Percentiles rank a stretch among this genome's conserved stretches.
Evolutionary conservation across 176 grass and related monocot species (phyloP).

Genomic region (Avena insularis): DNA sequence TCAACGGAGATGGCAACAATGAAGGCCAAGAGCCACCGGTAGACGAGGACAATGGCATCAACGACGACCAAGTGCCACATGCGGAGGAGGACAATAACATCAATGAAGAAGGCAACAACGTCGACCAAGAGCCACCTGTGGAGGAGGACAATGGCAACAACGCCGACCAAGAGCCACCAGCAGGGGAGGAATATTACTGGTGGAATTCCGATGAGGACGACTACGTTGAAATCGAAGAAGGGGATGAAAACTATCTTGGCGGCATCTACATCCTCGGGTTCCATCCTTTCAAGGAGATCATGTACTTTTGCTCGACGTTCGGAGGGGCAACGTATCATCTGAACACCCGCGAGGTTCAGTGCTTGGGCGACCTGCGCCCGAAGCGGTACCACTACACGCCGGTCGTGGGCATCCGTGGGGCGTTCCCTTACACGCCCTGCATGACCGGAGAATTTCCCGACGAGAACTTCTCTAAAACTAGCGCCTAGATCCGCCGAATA

Average conservation of each 20-base stretch:
- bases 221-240: neutral
- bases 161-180: neutral
- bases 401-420: neutral
- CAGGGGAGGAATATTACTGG: neutral
- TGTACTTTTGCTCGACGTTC: neutral
- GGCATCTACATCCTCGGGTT: neutral
- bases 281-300: slow-evolving; percentile 21
- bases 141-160: neutral
- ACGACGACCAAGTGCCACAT: neutral
- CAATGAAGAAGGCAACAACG: neutral
- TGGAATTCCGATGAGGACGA: neutral
- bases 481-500: neutral
- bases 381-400: neutral
- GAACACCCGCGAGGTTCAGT: neutral
- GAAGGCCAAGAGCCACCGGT: too few relatives aligned
- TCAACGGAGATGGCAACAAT: too few relatives aligned
- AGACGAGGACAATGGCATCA: too few relatives aligned
- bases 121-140: too few relatives aligned
- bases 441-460: neutral
- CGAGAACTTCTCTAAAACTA: neutral
- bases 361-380: neutral
- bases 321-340: slow-evolving; percentile 6
- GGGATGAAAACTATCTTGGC: neutral
- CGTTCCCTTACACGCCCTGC: neutral
- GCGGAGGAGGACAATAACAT: neutral